These are phyloP conservation scores for Cryphonectria nitschkei DNA, from an alignment of 2,329 filamentous ascomycete genomes.

Conservation along the genomic window DNA sequence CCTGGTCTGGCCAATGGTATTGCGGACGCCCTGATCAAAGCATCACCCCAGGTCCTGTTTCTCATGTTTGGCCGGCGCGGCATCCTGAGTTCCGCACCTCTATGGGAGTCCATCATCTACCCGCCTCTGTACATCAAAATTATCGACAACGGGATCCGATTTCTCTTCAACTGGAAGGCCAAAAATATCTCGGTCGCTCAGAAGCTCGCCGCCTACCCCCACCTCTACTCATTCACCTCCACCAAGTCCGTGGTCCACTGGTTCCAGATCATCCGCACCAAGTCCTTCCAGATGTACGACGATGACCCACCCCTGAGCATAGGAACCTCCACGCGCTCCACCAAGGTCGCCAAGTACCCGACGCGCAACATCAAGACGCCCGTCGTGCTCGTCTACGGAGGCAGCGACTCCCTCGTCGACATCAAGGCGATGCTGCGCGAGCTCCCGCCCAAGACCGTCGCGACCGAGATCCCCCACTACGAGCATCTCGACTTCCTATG, in stretches of 20 bases:
- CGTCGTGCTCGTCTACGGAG: slow-evolving; percentile 90
- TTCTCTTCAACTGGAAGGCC: slow-evolving; percentile 89
- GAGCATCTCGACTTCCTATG: slow-evolving; percentile 97
- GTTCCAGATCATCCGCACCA: slow-evolving; percentile 98
- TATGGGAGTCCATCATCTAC: slow-evolving; percentile 97
- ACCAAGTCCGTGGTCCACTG: slow-evolving; percentile 98
- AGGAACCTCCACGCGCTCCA: slow-evolving; percentile 74
- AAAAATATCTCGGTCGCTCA: slow-evolving; percentile 83
- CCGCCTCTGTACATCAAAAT: slow-evolving; percentile 88
- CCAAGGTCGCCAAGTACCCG: slow-evolving; percentile 94
- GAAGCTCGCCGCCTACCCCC: slow-evolving; percentile 93
- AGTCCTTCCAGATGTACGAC: slow-evolving; percentile 97
- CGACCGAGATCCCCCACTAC: slow-evolving; percentile 86
- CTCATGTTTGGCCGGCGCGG: slow-evolving; percentile 90
- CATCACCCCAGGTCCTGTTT: slow-evolving; percentile 89
- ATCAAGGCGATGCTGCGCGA: slow-evolving; percentile 91
- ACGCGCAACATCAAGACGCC: slow-evolving; percentile 97
- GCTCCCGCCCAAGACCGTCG: slow-evolving; percentile 81
- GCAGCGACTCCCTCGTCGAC: slow-evolving; percentile 90
- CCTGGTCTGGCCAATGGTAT: slow-evolving; percentile 87
- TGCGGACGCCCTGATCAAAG: slow-evolving; percentile 90
- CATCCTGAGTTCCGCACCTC: slow-evolving; percentile 88
- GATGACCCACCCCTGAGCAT: slow-evolving; percentile 80
- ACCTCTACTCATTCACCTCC: slow-evolving; percentile 95
- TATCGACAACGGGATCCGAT: slow-evolving; percentile 80